These are phyloP conservation scores for Trichoderma sp. DNA, from an alignment of 2,329 filamentous ascomycete genomes.

Conservation along the genomic window DNA sequence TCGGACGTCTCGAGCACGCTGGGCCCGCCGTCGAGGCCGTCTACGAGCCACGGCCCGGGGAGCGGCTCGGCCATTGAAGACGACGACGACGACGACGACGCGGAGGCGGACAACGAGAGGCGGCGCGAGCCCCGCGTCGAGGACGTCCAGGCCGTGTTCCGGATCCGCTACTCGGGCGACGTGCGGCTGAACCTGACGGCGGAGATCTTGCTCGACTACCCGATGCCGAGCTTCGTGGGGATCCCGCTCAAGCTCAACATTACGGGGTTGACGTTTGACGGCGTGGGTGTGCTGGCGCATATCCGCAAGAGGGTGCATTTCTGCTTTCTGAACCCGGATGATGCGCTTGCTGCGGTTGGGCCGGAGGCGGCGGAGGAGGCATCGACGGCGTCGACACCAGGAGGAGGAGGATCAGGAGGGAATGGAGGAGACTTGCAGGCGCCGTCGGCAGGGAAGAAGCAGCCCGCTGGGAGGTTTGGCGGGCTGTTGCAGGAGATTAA, in stretches of 20 bases:
- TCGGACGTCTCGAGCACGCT: constrained; percentile 62
- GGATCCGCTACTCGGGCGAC: constrained; percentile 86
- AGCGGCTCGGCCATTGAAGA: constrained; percentile 46
- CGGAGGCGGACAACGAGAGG: background rate
- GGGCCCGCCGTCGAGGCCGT: constrained; percentile 61
- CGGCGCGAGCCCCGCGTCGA: constrained; percentile 75
- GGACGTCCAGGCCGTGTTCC: constrained; percentile 90
- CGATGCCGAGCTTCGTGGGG: constrained; percentile 96
- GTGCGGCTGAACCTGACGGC: constrained; percentile 87
- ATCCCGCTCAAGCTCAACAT: constrained; percentile 94
- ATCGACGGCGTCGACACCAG: background rate
- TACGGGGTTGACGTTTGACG: constrained; percentile 92
- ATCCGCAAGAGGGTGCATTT: constrained; percentile 89
- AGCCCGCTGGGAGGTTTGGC: constrained; percentile 52
- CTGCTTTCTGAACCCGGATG: constrained; percentile 90
- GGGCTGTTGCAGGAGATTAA: constrained; percentile 88
- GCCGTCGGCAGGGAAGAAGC: constrained; percentile 35
- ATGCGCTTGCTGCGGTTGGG: constrained; percentile 74
- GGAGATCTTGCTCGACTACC: constrained; percentile 94
- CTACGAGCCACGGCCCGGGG: constrained; percentile 55
- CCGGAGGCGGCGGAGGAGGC: constrained; percentile 43
- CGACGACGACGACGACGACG: constrained; percentile 44
- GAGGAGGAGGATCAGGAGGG: too few relatives aligned
- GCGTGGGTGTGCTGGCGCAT: constrained; percentile 87
- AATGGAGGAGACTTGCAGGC: constrained; percentile 2